Percentiles rank a stretch among this genome's conserved stretches.
Evolutionary conservation across 257 asterid species (phyloP).

Genomic region (Buddleja alternifolia): DNA sequence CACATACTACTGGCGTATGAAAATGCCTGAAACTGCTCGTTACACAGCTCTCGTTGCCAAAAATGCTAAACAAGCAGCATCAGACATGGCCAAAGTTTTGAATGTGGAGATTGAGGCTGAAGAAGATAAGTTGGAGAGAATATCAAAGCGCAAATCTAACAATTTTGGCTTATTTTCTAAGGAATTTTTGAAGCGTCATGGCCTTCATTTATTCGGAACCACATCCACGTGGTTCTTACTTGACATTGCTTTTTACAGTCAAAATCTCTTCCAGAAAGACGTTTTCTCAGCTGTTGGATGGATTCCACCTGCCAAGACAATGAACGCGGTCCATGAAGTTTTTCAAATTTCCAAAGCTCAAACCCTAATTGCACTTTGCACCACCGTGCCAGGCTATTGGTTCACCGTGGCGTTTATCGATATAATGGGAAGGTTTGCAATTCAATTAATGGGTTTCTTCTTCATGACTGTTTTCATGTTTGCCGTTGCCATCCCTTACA

Average conservation of each 20-base stretch:
- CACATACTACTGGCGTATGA: constrained; percentile 79
- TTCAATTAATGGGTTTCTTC: constrained; percentile 48
- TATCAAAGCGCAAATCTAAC: neutral
- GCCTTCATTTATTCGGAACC: constrained; percentile 47
- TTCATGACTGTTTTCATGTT: constrained; percentile 54
- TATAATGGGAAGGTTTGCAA: constrained; percentile 33
- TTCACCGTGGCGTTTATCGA: constrained; percentile 52
- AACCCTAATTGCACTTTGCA: constrained; percentile 41
- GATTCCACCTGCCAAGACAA: constrained; percentile 42
- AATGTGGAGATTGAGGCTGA: constrained; percentile 65
- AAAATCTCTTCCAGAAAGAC: constrained; percentile 50
- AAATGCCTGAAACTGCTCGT: constrained; percentile 85
- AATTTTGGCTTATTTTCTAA: constrained; percentile 40
- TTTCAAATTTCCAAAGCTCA: constrained; percentile 44
- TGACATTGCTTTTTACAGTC: constrained; percentile 54
- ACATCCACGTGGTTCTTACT: constrained; percentile 50
- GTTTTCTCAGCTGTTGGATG: constrained; percentile 44
- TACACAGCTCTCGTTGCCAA: constrained; percentile 76
- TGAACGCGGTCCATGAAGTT: constrained; percentile 51
- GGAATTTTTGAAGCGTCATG: constrained; percentile 43
- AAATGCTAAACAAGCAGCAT: constrained; percentile 64
- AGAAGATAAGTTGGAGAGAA: constrained; percentile 39
- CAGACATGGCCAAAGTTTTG: constrained; percentile 61
- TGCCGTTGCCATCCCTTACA: constrained; percentile 45
- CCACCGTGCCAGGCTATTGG: constrained; percentile 59